phyloP scores from a whole-genome alignment of 495 filamentous ascomycete species.

The Rhypophila decipiens region DNA sequence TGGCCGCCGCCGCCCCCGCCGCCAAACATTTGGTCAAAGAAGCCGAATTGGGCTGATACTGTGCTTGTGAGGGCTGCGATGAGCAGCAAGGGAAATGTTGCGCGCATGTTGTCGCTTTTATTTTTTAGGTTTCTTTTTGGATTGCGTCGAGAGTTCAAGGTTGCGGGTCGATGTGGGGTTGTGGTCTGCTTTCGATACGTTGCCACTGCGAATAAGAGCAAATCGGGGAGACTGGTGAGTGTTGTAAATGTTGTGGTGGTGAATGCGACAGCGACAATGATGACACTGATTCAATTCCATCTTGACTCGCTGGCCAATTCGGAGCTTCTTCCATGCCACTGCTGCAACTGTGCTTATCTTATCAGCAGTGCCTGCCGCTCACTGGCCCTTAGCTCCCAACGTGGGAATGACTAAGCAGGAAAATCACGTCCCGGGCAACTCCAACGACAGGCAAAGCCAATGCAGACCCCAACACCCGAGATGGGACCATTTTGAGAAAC shows the following conservation, averaged over 20 bases:
- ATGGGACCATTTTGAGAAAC: too few species aligned
- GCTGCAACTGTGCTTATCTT: conserved; percentile 23
- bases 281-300: background rate
- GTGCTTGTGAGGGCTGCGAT: conserved; percentile 23
- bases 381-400: background rate
- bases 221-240: too few species aligned
- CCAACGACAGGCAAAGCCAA: background rate
- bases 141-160: background rate
- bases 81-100: conserved; percentile 27
- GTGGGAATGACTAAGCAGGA: conserved; percentile 40
- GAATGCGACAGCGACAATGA: background rate
- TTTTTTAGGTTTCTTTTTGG: background rate
- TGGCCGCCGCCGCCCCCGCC: conserved; percentile 40
- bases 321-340: background rate
- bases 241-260: background rate
- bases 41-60: conserved; percentile 64
- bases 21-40: conserved; percentile 77
- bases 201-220: too few species aligned
- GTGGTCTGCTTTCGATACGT: too few species aligned
- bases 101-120: background rate
- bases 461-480: too few species aligned
- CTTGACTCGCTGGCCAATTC: conserved; percentile 17
- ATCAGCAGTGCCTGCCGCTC: conserved; percentile 8
- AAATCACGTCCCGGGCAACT: conserved; percentile 22
- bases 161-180: background rate